A percentile compares a stretch with the other conserved stretches of the same genome.
Evolutionary conservation across 2,329 filamentous ascomycete genomes (phyloP).

Genomic region (Keithomyces neogunnii): DNA sequence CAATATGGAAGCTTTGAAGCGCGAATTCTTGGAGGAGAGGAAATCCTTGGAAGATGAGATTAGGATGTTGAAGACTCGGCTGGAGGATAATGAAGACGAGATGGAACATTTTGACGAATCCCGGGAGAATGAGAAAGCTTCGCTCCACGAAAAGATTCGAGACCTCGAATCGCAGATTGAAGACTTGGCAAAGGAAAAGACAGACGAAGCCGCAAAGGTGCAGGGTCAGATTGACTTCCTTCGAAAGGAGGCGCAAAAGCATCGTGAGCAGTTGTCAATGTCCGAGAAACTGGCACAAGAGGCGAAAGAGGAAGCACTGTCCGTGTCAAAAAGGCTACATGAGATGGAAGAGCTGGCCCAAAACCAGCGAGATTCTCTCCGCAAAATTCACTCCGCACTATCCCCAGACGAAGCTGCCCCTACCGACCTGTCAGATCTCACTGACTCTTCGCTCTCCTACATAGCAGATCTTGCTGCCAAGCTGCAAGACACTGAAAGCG

Average conservation of each 20-base stretch:
- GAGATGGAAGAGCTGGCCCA: constrained; percentile 42
- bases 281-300: constrained; percentile 49
- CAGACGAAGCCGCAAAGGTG: constrained; percentile 47
- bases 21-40: constrained; percentile 78
- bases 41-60: constrained; percentile 77
- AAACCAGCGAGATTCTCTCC: constrained; percentile 44
- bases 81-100: constrained; percentile 89
- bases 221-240: constrained; percentile 57
- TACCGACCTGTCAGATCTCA: constrained; percentile 46
- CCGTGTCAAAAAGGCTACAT: constrained; percentile 41
- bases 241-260: constrained; percentile 49
- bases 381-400: constrained; percentile 51
- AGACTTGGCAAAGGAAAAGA: constrained; percentile 46
- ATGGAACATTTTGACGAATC: constrained; percentile 78
- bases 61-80: constrained; percentile 61
- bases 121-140: constrained; percentile 70
- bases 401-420: constrained; percentile 45
- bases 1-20: constrained; percentile 88
- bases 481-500: constrained; percentile 50
- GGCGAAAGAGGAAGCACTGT: constrained; percentile 40
- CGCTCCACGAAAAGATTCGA: constrained; percentile 59
- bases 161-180: constrained; percentile 65
- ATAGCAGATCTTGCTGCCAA: constrained; percentile 53
- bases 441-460: constrained; percentile 50
- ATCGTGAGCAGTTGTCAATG: constrained; percentile 51